A percentile compares a stretch with the other conserved stretches of the same genome.
These are phyloP conservation scores for Bruguiera sexangula DNA, from an alignment of 345 rosid genomes.

Conservation along the genomic window DNA sequence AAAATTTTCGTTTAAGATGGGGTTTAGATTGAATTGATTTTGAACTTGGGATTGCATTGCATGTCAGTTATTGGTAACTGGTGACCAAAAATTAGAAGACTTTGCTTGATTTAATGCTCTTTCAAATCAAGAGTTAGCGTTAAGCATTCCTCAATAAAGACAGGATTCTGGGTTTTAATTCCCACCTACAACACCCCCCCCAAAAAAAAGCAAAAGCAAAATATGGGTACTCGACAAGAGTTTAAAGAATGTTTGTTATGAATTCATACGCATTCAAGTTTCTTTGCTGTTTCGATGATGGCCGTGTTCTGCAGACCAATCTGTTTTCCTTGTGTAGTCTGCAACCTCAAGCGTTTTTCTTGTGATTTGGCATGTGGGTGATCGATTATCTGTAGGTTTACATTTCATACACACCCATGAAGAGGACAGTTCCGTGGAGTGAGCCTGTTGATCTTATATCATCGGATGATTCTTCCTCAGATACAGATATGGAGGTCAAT, in stretches of 20 bases:
- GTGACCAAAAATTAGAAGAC: background rate
- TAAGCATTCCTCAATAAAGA: background rate
- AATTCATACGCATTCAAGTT: too few relatives aligned
- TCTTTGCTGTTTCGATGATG: too few relatives aligned
- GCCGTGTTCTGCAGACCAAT: background rate
- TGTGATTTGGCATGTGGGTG: conserved; percentile 10
- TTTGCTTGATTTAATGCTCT: background rate
- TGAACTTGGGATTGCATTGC: background rate
- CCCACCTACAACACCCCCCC: too few relatives aligned
- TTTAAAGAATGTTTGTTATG: background rate
- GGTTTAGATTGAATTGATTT: background rate
- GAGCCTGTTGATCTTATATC: conserved; percentile 50
- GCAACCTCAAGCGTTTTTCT: background rate
- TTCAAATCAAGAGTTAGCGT: background rate
- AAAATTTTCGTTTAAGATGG: background rate
- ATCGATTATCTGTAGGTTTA: conserved; percentile 2
- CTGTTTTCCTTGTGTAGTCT: background rate
- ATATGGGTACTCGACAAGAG: background rate
- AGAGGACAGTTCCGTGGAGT: conserved; percentile 49
- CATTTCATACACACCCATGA: conserved; percentile 30
- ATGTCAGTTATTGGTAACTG: background rate
- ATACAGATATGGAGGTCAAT: conserved; percentile 37
- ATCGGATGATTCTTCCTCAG: conserved; percentile 57
- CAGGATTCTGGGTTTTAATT: background rate
- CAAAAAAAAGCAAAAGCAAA: background rate